Base-by-base conservation (phyloP, 371 early-diverging fungal genomes). In the Mortierella sp. region DNA sequence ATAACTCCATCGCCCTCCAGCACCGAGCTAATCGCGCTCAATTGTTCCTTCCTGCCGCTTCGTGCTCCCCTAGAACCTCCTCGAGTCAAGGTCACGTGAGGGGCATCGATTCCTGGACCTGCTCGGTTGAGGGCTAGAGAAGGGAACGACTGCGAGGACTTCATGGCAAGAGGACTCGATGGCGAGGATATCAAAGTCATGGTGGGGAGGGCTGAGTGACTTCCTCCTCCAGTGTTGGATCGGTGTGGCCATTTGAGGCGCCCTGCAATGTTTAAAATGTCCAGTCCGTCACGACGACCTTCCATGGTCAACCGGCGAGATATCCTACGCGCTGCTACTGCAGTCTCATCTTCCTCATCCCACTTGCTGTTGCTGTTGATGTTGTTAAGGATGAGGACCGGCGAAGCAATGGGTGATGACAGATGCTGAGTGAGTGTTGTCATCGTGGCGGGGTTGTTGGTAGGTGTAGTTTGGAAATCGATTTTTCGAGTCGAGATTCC, bases 251-350 rank as follows among this genome's bases (percentile, higher is more conserved):
- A 77, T 65, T 74, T 79, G 43, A 83, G 74, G 27, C 74, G 38
- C 4, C 77, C 65, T 7, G 71, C 29, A 27, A 83, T 75, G 27
- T 83, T 79, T 44, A 91, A 88, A 43, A 88, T 75, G 41, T 91
- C 90, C 21, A 91, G 76, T 27, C 89, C 91, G 46, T 87, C 88
- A 1, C 89, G 88, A 10, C 83, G 83, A 1, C 83, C 83, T 32
- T 83, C 83, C 83, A 83, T 83, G 1, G 83, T 83, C 38, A 79
- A 71, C 7, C 83, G 79, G 7, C 83, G 76, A 21, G 83, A 83
- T 27, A 91, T 90, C 1, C 83, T 75, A 0, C 87, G 83, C 12
- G 89, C 89, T 43, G 90, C 87, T 54, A 82, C 79, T 5, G 81
- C 84, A 72, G 90, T 89, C 4, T 84, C 82, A 38, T 89, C 81